Percentiles rank a stretch among this genome's conserved stretches.
Conservation (phyloP, 495 filamentous ascomycete genomes). For the Daldinia decipiens region DNA sequence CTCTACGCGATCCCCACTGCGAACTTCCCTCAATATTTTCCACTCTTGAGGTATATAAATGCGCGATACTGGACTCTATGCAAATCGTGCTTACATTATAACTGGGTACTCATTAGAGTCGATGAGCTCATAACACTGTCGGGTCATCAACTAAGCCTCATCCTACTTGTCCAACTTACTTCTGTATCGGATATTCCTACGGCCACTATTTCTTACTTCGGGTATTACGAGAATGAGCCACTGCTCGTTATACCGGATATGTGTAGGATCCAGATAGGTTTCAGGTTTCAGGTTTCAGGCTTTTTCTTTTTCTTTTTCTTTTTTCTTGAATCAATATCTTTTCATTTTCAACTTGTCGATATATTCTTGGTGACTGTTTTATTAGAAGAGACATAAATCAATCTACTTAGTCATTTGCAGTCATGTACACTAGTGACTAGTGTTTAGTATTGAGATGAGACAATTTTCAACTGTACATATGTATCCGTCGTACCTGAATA, state of each 20-base stretch:
- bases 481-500: slow-evolving; percentile 9
- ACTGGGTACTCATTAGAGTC: no score
- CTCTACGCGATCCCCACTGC: neutral
- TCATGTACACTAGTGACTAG: no score
- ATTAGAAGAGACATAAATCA: neutral
- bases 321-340: neutral
- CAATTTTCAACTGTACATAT: neutral
- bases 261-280: neutral
- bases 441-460: neutral
- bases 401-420: neutral
- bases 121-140: neutral
- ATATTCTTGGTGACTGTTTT: neutral
- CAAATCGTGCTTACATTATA: neutral
- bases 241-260: neutral
- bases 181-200: neutral
- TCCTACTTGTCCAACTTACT: neutral
- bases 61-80: neutral
- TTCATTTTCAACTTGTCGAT: neutral
- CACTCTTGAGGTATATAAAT: neutral
- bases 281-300: no score
- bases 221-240: neutral
- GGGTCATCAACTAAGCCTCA: neutral
- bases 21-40: neutral
- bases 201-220: neutral
- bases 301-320: no score